Base-by-base conservation (phyloP, 1,284 basidiomycete species). In the Cutaneotrichosporon curvatum region DNA sequence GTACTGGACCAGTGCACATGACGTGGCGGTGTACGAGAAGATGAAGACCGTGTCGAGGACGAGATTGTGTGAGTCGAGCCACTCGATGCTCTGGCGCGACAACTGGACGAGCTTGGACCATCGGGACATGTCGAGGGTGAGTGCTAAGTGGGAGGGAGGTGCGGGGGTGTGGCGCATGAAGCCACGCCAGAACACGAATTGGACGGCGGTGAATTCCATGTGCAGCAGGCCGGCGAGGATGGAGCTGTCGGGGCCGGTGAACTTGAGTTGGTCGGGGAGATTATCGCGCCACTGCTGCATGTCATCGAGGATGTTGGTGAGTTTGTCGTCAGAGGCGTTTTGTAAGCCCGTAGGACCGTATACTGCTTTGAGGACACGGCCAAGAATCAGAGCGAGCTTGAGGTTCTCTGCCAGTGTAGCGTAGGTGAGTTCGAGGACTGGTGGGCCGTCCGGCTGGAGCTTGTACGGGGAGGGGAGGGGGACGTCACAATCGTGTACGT, bases 101-200 rank as follows among this genome's bases (percentile, higher is more conserved):
- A 86, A 75, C 20, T 74, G 61, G 40, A 89, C 80, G 43, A 95
- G 77, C 39, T 76, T 73, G 31, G 77, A 79, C 88, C 89, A 95
- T 48, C 82, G 79, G 59, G 83, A 81, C 37, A 86, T 78, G 2
- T 84, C 87, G 53, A 94, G 75, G 22, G 79, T 78, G 61, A 95
- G 86, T 62, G 83, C 87, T 62, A 94, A 79, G 67, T 89, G 88
- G 11, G 79, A 79, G 14, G 87, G 89, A 66, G 82, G 87, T 22
- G 80, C 79, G 71, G 92, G 91, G 51, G 85, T 87, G 67, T 94
- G 87, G 45, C 90, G 81, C 85, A 94, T 90, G 74, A 95, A 95
- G 16, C 92, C 85, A 45, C 87, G 82, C 85, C 85, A 91, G 73
- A 91, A 71, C 34, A 77, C 65, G 57, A 76, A 77, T 25, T 82